Percentiles rank a stretch among this genome's conserved stretches.
phyloP scores from a whole-genome alignment of 2,329 filamentous ascomycete species.

The Penicillium sp. region DNA sequence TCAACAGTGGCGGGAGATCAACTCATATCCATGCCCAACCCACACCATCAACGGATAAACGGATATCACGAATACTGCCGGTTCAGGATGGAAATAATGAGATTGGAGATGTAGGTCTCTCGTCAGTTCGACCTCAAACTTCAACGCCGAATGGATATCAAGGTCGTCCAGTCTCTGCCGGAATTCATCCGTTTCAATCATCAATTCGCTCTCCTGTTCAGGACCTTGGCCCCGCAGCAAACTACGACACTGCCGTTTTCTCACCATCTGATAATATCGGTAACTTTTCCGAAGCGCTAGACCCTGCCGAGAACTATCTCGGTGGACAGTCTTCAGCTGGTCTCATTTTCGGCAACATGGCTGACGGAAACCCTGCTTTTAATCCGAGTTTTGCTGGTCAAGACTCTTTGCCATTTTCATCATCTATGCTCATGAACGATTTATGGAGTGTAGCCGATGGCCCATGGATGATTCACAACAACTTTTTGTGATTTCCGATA shows the following conservation, averaged over 20 bases:
- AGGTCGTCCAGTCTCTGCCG: neutral
- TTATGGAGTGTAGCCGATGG: slow-evolving; percentile 34
- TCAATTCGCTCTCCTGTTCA: neutral
- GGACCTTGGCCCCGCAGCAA: neutral
- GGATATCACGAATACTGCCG: neutral
- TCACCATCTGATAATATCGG: neutral
- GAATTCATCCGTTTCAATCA: neutral
- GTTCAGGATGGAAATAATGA: neutral
- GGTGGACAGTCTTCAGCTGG: slow-evolving; percentile 14
- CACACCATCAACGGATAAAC: neutral
- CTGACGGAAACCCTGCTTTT: slow-evolving; percentile 11
- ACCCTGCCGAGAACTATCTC: neutral
- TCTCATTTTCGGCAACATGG: slow-evolving; percentile 19
- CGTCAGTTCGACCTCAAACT: neutral
- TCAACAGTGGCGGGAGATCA: neutral
- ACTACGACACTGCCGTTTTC: neutral
- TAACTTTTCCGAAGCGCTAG: neutral
- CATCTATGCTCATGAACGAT: slow-evolving; percentile 21
- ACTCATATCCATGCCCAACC: neutral
- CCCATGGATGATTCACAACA: slow-evolving; percentile 32
- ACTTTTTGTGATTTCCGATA: slow-evolving; percentile 13
- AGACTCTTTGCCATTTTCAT: slow-evolving; percentile 16
- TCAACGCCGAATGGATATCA: neutral
- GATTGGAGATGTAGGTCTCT: neutral
- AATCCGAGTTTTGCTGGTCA: slow-evolving; percentile 9